These are phyloP conservation scores for Russula compacta DNA, from an alignment of 768 basidiomycete genomes.

Conservation along the genomic window DNA sequence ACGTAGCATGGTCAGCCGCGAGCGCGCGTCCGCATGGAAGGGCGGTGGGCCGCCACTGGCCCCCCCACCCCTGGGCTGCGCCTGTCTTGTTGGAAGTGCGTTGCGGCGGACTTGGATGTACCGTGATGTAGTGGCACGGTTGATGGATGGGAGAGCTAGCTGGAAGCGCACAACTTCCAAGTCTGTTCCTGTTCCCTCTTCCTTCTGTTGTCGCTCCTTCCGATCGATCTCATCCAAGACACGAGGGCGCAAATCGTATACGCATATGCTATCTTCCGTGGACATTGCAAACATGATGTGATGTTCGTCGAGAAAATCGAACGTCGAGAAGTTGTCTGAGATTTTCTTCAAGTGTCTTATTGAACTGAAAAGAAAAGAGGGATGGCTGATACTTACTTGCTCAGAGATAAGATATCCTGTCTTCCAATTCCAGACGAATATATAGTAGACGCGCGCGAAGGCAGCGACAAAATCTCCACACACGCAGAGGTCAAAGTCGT, in stretches of 20 bases:
- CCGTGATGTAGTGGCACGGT: background rate
- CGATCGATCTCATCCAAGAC: too few relatives aligned
- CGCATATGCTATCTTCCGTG: background rate
- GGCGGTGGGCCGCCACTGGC: background rate
- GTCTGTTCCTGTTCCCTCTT: background rate
- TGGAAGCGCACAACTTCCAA: background rate
- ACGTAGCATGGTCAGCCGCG: too few relatives aligned
- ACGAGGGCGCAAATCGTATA: slow-evolving; percentile 8
- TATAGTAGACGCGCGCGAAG: background rate
- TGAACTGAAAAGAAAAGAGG: too few relatives aligned
- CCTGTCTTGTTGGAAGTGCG: background rate
- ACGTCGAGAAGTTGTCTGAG: slow-evolving; percentile 2
- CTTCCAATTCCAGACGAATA: slow-evolving; percentile 16
- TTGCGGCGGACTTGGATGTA: slow-evolving; percentile 10
- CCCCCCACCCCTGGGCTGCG: too few relatives aligned
- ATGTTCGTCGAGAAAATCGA: slow-evolving; percentile 11
- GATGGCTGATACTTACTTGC: background rate
- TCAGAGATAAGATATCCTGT: background rate
- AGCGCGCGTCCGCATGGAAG: slow-evolving; percentile 9
- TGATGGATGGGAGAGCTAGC: background rate
- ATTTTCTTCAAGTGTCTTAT: background rate
- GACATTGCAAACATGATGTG: slow-evolving; percentile 6
- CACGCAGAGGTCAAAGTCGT: background rate
- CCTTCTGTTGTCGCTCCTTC: background rate
- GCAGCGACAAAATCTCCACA: slow-evolving; percentile 5